phyloP scores from a whole-genome alignment of 2,329 filamentous ascomycete genomes.

The Microcyclosporella mali region DNA sequence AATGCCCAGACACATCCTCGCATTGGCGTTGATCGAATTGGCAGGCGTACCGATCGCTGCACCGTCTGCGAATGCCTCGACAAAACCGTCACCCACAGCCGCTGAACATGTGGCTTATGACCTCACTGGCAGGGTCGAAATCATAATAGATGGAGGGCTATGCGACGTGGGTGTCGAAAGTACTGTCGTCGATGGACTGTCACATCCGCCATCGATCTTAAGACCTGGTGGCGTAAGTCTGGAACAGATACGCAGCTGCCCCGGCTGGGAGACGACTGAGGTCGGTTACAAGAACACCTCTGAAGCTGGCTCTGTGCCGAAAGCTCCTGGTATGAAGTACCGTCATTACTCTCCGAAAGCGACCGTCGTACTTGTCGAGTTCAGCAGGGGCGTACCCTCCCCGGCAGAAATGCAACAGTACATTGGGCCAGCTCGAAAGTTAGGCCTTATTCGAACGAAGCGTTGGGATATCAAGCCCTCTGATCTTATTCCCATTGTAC shows the following conservation, averaged over 20 bases:
- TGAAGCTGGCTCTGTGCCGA: slow-evolving; percentile 59
- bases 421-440: slow-evolving; percentile 17
- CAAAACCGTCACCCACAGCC: slow-evolving; percentile 83
- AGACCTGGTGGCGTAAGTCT: slow-evolving; percentile 82
- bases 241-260: slow-evolving; percentile 65
- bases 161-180: slow-evolving; percentile 91
- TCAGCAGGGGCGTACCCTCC: slow-evolving; percentile 34
- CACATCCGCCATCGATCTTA: slow-evolving; percentile 70
- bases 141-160: slow-evolving; percentile 82
- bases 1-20: slow-evolving; percentile 81
- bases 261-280: slow-evolving; percentile 73
- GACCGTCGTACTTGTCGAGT: slow-evolving; percentile 64
- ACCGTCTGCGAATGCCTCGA: slow-evolving; percentile 90
- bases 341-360: slow-evolving; percentile 60
- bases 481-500: not conserved
- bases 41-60: slow-evolving; percentile 75
- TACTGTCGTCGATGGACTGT: slow-evolving; percentile 90
- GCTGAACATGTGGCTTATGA: slow-evolving; percentile 87
- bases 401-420: slow-evolving; percentile 28
- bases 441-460: slow-evolving; percentile 39
- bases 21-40: slow-evolving; percentile 76
- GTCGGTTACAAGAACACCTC: slow-evolving; percentile 74
- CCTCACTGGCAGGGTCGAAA: slow-evolving; percentile 69
- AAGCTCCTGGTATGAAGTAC: slow-evolving; percentile 40
- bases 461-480: slow-evolving; percentile 24